Evolutionary conservation across 371 early-diverging fungal species (phyloP).

Genomic region (Capillidium heterosporum): DNA sequence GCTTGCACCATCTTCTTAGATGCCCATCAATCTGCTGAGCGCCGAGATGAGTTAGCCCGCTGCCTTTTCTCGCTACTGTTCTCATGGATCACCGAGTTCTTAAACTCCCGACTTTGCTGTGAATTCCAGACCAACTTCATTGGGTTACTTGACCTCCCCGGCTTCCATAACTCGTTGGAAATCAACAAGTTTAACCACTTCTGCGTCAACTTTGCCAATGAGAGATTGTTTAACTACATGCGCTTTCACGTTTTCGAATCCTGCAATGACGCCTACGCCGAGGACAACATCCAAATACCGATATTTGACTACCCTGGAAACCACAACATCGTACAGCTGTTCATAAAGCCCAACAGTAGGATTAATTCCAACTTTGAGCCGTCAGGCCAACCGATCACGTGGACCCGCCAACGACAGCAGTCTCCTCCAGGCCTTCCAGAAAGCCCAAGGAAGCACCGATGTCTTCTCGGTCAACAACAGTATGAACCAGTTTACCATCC

Average conservation of each 20-base stretch:
- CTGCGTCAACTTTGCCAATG: slow-evolving; percentile 63
- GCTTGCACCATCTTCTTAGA: slow-evolving; percentile 74
- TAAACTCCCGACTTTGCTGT: slow-evolving; percentile 50
- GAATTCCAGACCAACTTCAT: slow-evolving; percentile 46
- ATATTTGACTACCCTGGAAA: slow-evolving; percentile 33
- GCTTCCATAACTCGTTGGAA: slow-evolving; percentile 26
- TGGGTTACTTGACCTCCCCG: slow-evolving; percentile 48
- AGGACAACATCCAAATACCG: slow-evolving; percentile 18
- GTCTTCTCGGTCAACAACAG: not conserved
- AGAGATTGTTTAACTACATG: slow-evolving; percentile 58
- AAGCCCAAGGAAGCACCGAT: slow-evolving; percentile 13
- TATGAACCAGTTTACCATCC: slow-evolving; percentile 33
- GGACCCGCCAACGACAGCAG: slow-evolving; percentile 17
- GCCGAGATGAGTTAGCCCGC: slow-evolving; percentile 51
- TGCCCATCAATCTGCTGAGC: slow-evolving; percentile 43
- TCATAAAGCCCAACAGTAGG: slow-evolving; percentile 30
- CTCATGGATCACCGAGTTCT: slow-evolving; percentile 50
- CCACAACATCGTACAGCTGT: slow-evolving; percentile 35
- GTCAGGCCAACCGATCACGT: slow-evolving; percentile 14
- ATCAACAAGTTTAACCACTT: slow-evolving; percentile 55
- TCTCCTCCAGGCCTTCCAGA: slow-evolving; percentile 21
- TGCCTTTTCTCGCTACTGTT: slow-evolving; percentile 56
- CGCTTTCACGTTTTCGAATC: slow-evolving; percentile 25
- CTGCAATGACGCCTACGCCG: slow-evolving; percentile 8
- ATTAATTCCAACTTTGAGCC: slow-evolving; percentile 42